Percentiles rank a stretch among this genome's conserved stretches.
Conservation (phyloP, 1,284 basidiomycete genomes). For the Microbotryum intermedium region DNA sequence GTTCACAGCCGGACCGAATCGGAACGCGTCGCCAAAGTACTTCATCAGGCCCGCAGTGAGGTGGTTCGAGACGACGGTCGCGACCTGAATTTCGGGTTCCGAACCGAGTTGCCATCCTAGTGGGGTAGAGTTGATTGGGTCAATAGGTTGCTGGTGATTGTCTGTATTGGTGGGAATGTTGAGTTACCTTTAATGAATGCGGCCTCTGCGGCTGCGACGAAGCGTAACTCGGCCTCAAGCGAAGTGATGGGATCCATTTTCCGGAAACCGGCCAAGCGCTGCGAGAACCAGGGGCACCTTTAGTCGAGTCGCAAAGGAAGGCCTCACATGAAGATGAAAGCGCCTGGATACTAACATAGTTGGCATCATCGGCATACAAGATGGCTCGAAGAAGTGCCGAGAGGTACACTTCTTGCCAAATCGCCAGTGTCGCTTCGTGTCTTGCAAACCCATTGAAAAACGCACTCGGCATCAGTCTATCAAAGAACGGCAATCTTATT, state of each 20-base stretch:
- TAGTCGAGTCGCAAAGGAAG: background rate
- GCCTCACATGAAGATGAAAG: too few species aligned
- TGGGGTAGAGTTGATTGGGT: background rate
- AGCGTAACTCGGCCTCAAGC: constrained; percentile 78
- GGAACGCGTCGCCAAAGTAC: constrained; percentile 87
- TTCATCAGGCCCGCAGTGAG: constrained; percentile 90
- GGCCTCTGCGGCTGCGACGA: constrained; percentile 81
- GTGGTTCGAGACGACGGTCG: constrained; percentile 94
- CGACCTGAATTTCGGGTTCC: constrained; percentile 96
- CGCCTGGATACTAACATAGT: constrained; percentile 53
- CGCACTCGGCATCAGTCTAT: too few species aligned
- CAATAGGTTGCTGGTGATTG: background rate
- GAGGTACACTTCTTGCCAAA: constrained; percentile 96
- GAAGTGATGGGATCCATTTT: constrained; percentile 91
- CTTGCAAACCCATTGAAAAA: constrained; percentile 48
- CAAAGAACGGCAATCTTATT: too few species aligned
- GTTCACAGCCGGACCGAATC: constrained; percentile 75
- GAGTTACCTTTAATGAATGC: constrained; percentile 76
- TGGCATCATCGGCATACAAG: constrained; percentile 89
- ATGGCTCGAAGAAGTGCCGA: constrained; percentile 86
- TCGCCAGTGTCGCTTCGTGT: constrained; percentile 80
- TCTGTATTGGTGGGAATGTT: background rate
- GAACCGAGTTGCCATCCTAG: constrained; percentile 96
- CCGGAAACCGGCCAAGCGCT: constrained; percentile 78
- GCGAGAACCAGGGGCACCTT: background rate